These are phyloP conservation scores for Saksenaea oblongispora DNA, from an alignment of 371 early-diverging fungal species.

Conservation along the genomic window DNA sequence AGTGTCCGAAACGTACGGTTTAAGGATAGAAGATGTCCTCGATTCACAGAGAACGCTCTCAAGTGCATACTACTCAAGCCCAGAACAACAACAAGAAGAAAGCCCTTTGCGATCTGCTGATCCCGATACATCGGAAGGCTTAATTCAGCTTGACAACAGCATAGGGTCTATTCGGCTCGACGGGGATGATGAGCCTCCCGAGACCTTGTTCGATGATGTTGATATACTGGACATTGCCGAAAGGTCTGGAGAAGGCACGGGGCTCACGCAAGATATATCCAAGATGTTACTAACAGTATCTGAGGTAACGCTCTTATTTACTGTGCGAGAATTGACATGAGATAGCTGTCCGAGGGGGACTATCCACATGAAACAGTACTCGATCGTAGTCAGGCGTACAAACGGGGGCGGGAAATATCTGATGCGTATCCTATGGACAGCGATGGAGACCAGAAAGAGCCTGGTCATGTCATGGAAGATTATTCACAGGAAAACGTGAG, in stretches of 20 bases:
- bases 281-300: slow-evolving; percentile 2
- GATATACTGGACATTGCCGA: background rate
- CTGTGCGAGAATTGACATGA: no score
- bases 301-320: no score
- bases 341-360: no score
- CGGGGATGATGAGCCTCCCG: background rate
- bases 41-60: background rate
- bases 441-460: no score
- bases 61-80: background rate
- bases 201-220: background rate
- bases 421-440: no score
- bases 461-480: no score
- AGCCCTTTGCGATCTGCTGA: background rate
- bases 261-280: slow-evolving; percentile 18
- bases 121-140: background rate
- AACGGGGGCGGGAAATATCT: no score
- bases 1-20: background rate
- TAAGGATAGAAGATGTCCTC: background rate
- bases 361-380: no score
- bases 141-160: background rate
- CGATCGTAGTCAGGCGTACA: no score
- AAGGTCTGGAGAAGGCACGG: slow-evolving; percentile 7
- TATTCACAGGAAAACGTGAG: background rate
- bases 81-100: background rate
- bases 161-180: background rate